Conservation (phyloP, 2,329 filamentous ascomycete species). For the Pseudogymnoascus sp. region DNA sequence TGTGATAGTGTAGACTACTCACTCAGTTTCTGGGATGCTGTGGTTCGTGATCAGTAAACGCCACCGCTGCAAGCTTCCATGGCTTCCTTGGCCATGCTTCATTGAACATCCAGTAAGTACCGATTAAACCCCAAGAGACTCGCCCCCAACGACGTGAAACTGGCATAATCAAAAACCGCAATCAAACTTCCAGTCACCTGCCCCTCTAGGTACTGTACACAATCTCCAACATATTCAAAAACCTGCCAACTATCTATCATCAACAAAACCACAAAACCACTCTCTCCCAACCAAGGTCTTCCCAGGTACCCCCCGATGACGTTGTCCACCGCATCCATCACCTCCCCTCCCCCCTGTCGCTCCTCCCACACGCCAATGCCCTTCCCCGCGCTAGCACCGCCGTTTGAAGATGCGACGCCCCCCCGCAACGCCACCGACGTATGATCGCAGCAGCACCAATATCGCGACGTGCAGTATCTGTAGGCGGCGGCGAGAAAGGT, state of each 20-base stretch:
- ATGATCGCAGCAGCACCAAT: background rate
- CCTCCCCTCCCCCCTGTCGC: background rate
- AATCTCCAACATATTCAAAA: background rate
- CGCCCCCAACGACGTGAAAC: background rate
- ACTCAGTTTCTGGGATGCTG: background rate
- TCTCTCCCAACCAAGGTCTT: background rate
- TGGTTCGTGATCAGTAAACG: background rate
- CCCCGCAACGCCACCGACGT: slow-evolving; percentile 4
- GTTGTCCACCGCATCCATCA: background rate
- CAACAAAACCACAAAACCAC: background rate
- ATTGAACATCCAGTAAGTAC: background rate
- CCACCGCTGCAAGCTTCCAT: background rate
- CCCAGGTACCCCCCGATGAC: background rate
- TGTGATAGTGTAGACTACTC: background rate
- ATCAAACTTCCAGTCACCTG: background rate
- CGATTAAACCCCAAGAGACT: background rate
- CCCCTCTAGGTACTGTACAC: background rate
- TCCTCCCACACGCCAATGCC: background rate
- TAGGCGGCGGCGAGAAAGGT: background rate
- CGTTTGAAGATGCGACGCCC: slow-evolving; percentile 5
- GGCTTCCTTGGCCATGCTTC: background rate
- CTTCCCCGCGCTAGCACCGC: background rate
- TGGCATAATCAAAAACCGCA: background rate
- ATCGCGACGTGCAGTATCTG: background rate
- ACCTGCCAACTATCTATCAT: slow-evolving; percentile 4